These are phyloP conservation scores for Phaeomoniella chlamydospora DNA, from an alignment of 2,329 filamentous ascomycete species.

Conservation along the genomic window DNA sequence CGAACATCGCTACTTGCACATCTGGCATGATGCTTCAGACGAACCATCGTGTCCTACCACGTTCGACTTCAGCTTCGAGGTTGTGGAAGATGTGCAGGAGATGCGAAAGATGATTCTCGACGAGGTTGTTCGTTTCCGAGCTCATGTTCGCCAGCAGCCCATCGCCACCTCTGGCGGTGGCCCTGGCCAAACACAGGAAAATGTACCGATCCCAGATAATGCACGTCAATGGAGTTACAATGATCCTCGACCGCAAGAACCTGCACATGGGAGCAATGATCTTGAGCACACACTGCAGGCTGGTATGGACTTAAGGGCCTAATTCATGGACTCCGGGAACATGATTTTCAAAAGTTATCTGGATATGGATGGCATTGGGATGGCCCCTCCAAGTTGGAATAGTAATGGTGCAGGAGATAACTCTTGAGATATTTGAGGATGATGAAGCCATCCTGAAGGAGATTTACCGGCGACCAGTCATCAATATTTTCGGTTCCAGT, in stretches of 20 bases:
- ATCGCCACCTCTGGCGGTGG: slow-evolving; percentile 12
- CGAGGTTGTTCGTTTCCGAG: slow-evolving; percentile 81
- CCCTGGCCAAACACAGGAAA: slow-evolving; percentile 25
- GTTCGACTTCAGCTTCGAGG: slow-evolving; percentile 97
- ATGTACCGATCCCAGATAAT: slow-evolving; percentile 49
- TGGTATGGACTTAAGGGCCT: slow-evolving; percentile 35
- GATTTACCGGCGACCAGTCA: no score
- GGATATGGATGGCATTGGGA: no score
- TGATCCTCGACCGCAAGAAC: slow-evolving; percentile 47
- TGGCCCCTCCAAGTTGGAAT: no score
- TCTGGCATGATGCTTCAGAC: slow-evolving; percentile 96
- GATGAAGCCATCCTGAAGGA: no score
- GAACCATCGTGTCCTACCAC: slow-evolving; percentile 86
- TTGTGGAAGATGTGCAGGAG: slow-evolving; percentile 85
- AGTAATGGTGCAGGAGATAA: no score
- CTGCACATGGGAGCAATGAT: slow-evolving; percentile 26
- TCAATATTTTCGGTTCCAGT: no score
- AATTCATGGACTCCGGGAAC: not conserved
- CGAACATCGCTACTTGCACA: slow-evolving; percentile 89
- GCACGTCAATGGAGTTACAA: slow-evolving; percentile 38
- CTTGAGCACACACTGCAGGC: slow-evolving; percentile 37
- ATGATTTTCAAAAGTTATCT: not conserved
- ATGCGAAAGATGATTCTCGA: slow-evolving; percentile 97
- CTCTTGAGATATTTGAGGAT: no score
- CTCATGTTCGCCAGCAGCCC: slow-evolving; percentile 36